Evolutionary conservation across 305 asterid species (phyloP).

Genomic region (Caryopteris hybrid): DNA sequence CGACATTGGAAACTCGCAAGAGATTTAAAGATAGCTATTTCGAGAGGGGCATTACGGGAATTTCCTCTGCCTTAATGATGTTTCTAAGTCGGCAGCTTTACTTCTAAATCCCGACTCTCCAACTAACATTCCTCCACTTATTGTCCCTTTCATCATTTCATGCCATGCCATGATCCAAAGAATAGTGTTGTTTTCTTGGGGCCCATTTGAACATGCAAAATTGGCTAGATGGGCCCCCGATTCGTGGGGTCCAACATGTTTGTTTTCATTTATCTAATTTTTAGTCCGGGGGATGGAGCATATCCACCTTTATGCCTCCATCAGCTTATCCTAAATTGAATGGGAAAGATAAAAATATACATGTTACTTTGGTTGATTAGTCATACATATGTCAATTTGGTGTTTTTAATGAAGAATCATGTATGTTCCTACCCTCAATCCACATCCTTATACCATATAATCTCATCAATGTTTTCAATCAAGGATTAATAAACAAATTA

Average conservation of each 20-base stretch:
- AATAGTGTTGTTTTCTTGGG: background rate
- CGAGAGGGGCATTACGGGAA: too few species aligned
- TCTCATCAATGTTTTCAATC: too few species aligned
- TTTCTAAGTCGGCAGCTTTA: background rate
- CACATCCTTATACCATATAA: too few species aligned
- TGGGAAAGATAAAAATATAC: background rate
- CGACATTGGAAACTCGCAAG: background rate
- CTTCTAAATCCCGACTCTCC: too few species aligned
- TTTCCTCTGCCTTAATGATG: background rate
- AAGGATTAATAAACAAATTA: too few species aligned
- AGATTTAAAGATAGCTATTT: too few species aligned
- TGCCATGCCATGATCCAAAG: slow-evolving; percentile 3
- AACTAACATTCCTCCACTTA: background rate
- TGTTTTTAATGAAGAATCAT: too few species aligned
- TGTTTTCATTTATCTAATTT: too few species aligned
- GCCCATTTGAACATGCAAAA: slow-evolving; percentile 20
- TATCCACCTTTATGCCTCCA: background rate
- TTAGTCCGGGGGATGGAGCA: background rate
- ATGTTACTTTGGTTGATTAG: background rate
- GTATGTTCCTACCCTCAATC: too few species aligned
- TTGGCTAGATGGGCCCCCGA: too few species aligned
- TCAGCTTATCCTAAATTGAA: slow-evolving; percentile 14
- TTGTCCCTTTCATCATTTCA: background rate
- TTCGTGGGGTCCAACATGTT: too few species aligned
- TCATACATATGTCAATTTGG: background rate